A percentile compares a stretch with the other conserved stretches of the same genome.
These are phyloP conservation scores for Gossypium davidsonii DNA, from an alignment of 441 rosid species.

Conservation along the genomic window DNA sequence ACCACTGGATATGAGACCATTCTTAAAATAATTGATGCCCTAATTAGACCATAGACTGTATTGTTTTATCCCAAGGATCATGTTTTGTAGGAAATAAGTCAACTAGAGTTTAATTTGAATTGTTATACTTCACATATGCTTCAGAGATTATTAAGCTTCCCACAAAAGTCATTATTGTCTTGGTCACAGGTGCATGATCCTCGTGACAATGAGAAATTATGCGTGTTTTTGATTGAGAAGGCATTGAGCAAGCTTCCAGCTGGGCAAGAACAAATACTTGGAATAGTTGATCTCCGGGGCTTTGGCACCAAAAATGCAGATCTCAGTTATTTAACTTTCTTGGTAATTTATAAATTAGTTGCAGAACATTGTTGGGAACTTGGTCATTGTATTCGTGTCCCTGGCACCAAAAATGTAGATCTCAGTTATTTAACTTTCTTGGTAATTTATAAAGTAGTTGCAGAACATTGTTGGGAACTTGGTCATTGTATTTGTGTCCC, in stretches of 20 bases:
- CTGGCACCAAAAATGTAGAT: slow-evolving; percentile 49
- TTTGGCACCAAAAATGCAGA: slow-evolving; percentile 64
- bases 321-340: slow-evolving; percentile 62
- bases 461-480: background rate
- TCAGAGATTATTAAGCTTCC: slow-evolving; percentile 10
- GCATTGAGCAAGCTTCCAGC: slow-evolving; percentile 70
- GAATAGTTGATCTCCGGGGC: slow-evolving; percentile 71
- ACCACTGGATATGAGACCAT: background rate
- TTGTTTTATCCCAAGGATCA: background rate
- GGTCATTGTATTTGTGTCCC: background rate
- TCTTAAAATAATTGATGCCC: background rate
- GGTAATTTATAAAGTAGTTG: slow-evolving; percentile 36
- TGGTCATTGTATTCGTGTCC: background rate
- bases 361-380: background rate
- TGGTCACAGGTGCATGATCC: slow-evolving; percentile 54
- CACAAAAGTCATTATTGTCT: background rate
- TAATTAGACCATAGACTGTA: background rate
- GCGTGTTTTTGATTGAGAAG: slow-evolving; percentile 65
- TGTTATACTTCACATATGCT: slow-evolving; percentile 1
- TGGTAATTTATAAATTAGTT: slow-evolving; percentile 43
- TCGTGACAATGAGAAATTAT: slow-evolving; percentile 68
- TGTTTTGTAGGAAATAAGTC: background rate
- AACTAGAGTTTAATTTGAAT: background rate
- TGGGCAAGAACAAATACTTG: slow-evolving; percentile 71
- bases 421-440: slow-evolving; percentile 66